phyloP scores from a whole-genome alignment of 2,329 filamentous ascomycete species.

The Botrytis deweyae region DNA sequence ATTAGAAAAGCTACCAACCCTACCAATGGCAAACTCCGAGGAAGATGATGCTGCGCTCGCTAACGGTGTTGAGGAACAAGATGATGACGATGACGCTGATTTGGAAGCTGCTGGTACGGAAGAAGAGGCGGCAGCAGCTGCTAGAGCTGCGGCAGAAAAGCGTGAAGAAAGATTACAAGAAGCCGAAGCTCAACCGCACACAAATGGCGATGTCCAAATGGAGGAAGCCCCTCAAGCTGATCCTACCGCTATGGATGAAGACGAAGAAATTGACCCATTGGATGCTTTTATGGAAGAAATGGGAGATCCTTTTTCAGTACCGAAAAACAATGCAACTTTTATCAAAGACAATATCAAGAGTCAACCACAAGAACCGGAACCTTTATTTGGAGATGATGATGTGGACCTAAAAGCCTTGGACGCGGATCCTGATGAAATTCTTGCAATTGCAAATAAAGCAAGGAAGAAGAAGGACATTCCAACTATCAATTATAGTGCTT shows the following conservation, averaged over 20 bases:
- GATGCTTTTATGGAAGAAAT: slow-evolving; percentile 90
- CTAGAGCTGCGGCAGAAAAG: slow-evolving; percentile 80
- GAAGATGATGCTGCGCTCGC: slow-evolving; percentile 52
- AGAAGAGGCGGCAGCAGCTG: slow-evolving; percentile 83
- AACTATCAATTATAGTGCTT: slow-evolving; percentile 78
- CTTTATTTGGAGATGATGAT: slow-evolving; percentile 88
- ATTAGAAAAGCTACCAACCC: slow-evolving; percentile 83
- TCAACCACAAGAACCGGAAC: slow-evolving; percentile 68
- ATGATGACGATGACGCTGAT: slow-evolving; percentile 58
- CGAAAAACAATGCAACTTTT: slow-evolving; percentile 38
- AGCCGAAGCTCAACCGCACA: slow-evolving; percentile 44
- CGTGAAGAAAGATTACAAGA: slow-evolving; percentile 65
- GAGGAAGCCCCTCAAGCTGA: slow-evolving; percentile 36
- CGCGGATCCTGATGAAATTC: slow-evolving; percentile 61
- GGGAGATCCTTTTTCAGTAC: slow-evolving; percentile 49
- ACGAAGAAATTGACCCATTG: slow-evolving; percentile 81
- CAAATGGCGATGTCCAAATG: slow-evolving; percentile 41
- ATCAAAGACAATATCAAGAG: slow-evolving; percentile 43
- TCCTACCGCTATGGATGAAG: slow-evolving; percentile 48
- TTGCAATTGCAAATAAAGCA: slow-evolving; percentile 57
- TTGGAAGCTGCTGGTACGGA: slow-evolving; percentile 78
- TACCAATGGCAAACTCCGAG: slow-evolving; percentile 63
- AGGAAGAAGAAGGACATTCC: slow-evolving; percentile 97
- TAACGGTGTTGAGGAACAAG: slow-evolving; percentile 63
- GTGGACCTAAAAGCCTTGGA: slow-evolving; percentile 62